Evolutionary conservation across 2,329 filamentous ascomycete genomes (phyloP).

Genomic region (Beauveria asiatica): DNA sequence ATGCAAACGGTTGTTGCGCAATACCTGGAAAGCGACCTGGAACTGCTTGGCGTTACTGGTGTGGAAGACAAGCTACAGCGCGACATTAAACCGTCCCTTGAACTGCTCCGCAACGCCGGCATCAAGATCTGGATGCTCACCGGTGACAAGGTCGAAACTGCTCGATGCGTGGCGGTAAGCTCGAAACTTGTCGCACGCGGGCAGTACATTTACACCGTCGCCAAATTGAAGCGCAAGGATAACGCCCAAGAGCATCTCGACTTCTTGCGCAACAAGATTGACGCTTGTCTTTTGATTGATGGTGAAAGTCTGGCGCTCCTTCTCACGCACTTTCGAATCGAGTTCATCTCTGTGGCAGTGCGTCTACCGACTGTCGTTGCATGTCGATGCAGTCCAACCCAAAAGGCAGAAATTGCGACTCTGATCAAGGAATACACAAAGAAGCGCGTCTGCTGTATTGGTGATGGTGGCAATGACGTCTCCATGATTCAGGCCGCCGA

Average conservation of each 20-base stretch:
- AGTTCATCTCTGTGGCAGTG: constrained; percentile 85
- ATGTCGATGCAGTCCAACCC: constrained; percentile 91
- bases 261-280: constrained; percentile 78
- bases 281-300: constrained; percentile 84
- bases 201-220: constrained; percentile 91
- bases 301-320: constrained; percentile 83
- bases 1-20: constrained; percentile 75
- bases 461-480: constrained; percentile 96
- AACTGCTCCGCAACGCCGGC: constrained; percentile 89
- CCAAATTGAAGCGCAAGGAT: constrained; percentile 75
- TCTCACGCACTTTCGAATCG: constrained; percentile 69
- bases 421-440: constrained; percentile 87
- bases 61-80: constrained; percentile 95
- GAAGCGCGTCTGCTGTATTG: constrained; percentile 95
- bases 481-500: constrained; percentile 99
- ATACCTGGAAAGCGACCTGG: constrained; percentile 78
- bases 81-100: constrained; percentile 90
- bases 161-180: constrained; percentile 88
- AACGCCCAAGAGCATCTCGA: constrained; percentile 82
- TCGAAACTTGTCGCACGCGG: constrained; percentile 89
- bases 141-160: constrained; percentile 96
- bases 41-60: constrained; percentile 92
- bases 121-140: constrained; percentile 99
- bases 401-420: constrained; percentile 89
- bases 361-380: constrained; percentile 86